Percentiles rank a stretch among this genome's conserved stretches.
These are phyloP conservation scores for Phlyctochytrium bullatum DNA, from an alignment of 192 early-diverging fungal species.

Conservation along the genomic window DNA sequence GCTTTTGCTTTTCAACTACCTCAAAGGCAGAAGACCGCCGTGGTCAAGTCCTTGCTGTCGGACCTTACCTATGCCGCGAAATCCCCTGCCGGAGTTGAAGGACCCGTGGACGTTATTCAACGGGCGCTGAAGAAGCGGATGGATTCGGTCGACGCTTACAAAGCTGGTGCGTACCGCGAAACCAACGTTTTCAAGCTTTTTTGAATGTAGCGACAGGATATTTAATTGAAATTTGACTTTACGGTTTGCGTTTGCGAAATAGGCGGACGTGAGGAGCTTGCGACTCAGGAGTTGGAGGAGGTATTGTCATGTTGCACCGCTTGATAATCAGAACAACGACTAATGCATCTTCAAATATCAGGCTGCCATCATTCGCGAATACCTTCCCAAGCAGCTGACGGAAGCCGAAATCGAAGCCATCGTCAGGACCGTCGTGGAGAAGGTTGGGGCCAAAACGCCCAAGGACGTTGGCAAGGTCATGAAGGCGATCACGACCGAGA, in stretches of 20 bases:
- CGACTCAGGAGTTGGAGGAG: not conserved
- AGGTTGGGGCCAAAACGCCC: constrained; percentile 52
- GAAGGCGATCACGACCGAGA: constrained; percentile 59
- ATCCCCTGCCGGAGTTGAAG: constrained; percentile 26
- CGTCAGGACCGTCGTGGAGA: constrained; percentile 49
- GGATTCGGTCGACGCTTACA: constrained; percentile 71
- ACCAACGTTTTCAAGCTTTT: not conserved
- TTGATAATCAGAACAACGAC: not conserved
- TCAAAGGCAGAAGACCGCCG: constrained; percentile 17
- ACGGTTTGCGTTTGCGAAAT: not conserved
- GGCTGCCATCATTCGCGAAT: constrained; percentile 61
- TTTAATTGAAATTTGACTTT: not conserved
- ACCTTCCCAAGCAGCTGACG: constrained; percentile 78
- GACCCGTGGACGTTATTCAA: constrained; percentile 65
- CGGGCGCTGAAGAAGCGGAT: constrained; percentile 77
- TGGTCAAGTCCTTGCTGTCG: constrained; percentile 73
- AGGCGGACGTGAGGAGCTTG: constrained; percentile 5
- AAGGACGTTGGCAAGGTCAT: constrained; percentile 88
- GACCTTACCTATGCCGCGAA: constrained; percentile 80
- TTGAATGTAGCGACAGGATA: not conserved
- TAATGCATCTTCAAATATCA: too few species aligned
- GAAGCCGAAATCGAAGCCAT: constrained; percentile 67
- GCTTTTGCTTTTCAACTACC: not conserved
- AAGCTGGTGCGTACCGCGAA: constrained; percentile 4
- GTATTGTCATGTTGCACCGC: not conserved